Evolutionary conservation across 345 rosid genomes (phyloP), one percentile per base, ranked within the genome.

Genomic region (Gossypium raimondii): DNA sequence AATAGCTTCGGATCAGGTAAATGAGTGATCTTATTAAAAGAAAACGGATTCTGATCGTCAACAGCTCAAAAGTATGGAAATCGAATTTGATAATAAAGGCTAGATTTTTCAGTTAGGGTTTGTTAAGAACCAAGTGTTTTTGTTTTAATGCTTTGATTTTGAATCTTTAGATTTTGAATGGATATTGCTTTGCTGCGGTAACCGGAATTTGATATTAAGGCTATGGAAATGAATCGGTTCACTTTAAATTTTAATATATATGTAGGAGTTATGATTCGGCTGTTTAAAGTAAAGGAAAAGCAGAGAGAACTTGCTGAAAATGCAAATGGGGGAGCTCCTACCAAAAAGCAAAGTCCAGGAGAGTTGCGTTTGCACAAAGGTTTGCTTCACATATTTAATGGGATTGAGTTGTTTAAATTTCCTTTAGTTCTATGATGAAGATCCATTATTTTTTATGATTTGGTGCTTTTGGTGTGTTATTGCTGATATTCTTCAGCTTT

Each of bases 301-400:
- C 94, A 91, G 87, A 93, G 84, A 82, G 94, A 93, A 66, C 85
- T 81, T 82, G 92, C 90, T 78, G 88, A 83, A 69, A 88, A 84
- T 80, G 88, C 90, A 67, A 84, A 55, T 20, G 96, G 91, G 52
- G 86, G 86, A 51, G 73, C 80, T 70, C 86, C 92, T 41, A 73
- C 79, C 12, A 92, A 86, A 82, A 93, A 85, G 82, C 93, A 90
- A 86, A 81, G 85, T 75, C 93, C 97, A 66, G 93, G 97, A 6
- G 98, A 93, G 75, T 85, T 93, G 78, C 97, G 96, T 79, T 90
- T 93, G 75, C 87, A 90, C 73, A 93, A 87, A 90, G 97, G 98
- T 93, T 66, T 59, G 48, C 59, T 50, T 63, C n/a, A 12, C 59
- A 29, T 25, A 20, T 34, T 56, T 18, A 7, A 16, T 68, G 18